These are phyloP conservation scores for Peltaster fructicola DNA, from an alignment of 2,329 filamentous ascomycete genomes.

Conservation along the genomic window DNA sequence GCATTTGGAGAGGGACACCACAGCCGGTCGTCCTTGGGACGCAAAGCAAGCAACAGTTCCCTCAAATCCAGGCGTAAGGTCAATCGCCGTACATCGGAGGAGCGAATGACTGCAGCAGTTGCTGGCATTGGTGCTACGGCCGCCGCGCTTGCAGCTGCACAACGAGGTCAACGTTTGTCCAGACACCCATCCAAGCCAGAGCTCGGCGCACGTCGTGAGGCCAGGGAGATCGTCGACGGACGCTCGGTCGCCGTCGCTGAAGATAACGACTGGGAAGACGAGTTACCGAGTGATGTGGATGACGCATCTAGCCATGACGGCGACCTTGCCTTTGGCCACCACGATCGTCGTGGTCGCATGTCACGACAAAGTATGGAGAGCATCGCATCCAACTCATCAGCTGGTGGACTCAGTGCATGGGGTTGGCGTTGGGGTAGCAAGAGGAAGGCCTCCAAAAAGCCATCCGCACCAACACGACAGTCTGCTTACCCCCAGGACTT, in stretches of 20 bases:
- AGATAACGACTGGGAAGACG: slow-evolving; percentile 42
- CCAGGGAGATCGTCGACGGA: slow-evolving; percentile 2
- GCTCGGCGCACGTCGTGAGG: slow-evolving; percentile 9
- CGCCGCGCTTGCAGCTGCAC: slow-evolving; percentile 28
- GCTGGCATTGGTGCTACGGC: slow-evolving; percentile 30
- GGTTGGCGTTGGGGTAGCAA: slow-evolving; percentile 42
- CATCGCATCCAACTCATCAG: slow-evolving; percentile 34
- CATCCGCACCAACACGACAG: slow-evolving; percentile 1
- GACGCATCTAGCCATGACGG: slow-evolving; percentile 34
- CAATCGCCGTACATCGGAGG: slow-evolving; percentile 24
- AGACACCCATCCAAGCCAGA: slow-evolving; percentile 10
- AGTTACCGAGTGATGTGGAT: slow-evolving; percentile 32
- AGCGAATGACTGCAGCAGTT: slow-evolving; percentile 29
- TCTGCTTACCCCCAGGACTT: too few relatives aligned
- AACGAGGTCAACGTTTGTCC: slow-evolving; percentile 16
- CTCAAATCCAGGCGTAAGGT: slow-evolving; percentile 9
- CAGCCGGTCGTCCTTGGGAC: slow-evolving; percentile 9
- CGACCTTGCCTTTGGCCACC: slow-evolving; percentile 43
- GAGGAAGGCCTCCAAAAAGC: slow-evolving; percentile 25
- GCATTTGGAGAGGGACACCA: slow-evolving; percentile 25
- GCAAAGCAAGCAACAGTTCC: slow-evolving; percentile 7
- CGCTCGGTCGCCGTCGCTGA: slow-evolving; percentile 17
- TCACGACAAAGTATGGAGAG: slow-evolving; percentile 33
- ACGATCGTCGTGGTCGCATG: slow-evolving; percentile 16
- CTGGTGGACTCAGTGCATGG: slow-evolving; percentile 31